phyloP scores from a whole-genome alignment of 75 land plant species.

The Cupressus sempervirens region DNA sequence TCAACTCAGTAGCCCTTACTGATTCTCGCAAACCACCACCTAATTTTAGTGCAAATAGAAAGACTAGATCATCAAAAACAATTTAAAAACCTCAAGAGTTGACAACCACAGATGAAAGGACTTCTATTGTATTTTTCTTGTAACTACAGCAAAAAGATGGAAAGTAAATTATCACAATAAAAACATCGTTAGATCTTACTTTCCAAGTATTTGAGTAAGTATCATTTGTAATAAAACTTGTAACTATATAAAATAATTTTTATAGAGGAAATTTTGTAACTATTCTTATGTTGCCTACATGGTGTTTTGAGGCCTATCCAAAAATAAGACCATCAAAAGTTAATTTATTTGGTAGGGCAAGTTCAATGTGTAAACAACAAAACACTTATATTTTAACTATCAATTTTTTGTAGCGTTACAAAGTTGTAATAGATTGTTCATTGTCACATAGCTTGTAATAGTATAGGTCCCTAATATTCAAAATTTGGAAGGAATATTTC shows the following conservation, averaged over 20 bases:
- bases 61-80: not conserved
- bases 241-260: not conserved
- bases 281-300: not conserved
- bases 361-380: not conserved
- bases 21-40: constrained; percentile 73
- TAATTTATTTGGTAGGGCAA: not conserved
- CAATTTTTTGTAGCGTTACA: not conserved
- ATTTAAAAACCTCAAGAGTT: not conserved
- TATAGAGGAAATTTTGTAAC: not conserved
- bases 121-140: not conserved
- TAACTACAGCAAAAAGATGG: not conserved
- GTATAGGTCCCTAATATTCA: not conserved
- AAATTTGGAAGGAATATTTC: not conserved
- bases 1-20: constrained; percentile 49
- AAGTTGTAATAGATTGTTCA: not conserved
- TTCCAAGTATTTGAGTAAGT: not conserved
- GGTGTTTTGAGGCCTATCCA: not conserved
- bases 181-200: not conserved
- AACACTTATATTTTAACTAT: not conserved
- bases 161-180: not conserved
- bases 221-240: not conserved
- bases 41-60: constrained; percentile 13
- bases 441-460: not conserved
- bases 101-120: not conserved
- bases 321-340: not conserved